Evolutionary conservation across 2,329 filamentous ascomycete genomes (phyloP).

Genomic region (Knoxdaviesia proteae): DNA sequence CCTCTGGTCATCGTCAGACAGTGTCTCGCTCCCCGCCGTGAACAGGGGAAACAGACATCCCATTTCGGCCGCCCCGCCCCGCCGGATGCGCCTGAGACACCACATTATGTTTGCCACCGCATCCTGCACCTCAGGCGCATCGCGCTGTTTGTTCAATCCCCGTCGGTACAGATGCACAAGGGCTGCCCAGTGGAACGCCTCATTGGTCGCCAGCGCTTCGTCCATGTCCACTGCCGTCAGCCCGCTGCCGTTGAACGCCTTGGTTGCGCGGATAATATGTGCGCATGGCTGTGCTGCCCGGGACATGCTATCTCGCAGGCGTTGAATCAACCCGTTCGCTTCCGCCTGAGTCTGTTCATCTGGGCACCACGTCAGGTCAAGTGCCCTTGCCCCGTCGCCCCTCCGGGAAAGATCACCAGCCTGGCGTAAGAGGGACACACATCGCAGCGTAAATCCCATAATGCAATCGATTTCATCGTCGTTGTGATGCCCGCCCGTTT

Average conservation of each 20-base stretch:
- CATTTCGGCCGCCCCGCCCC: constrained; percentile 50
- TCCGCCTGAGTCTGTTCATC: too few relatives aligned
- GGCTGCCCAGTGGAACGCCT: constrained; percentile 62
- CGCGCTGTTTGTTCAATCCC: constrained; percentile 39
- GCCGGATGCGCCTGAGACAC: constrained; percentile 38
- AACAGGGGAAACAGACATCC: constrained; percentile 67
- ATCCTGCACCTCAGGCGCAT: constrained; percentile 37
- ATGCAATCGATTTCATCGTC: constrained; percentile 61
- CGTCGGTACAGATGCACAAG: constrained; percentile 57
- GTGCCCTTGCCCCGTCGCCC: constrained; percentile 43
- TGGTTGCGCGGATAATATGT: constrained; percentile 20
- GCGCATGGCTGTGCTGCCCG: constrained; percentile 19
- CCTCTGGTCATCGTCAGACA: constrained; percentile 29
- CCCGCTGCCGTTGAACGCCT: constrained; percentile 27
- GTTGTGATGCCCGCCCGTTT: constrained; percentile 22
- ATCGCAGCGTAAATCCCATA: constrained; percentile 27
- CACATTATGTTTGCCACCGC: constrained; percentile 42
- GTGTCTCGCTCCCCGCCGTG: constrained; percentile 58
- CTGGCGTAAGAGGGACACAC: constrained; percentile 29
- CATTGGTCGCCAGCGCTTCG: constrained; percentile 43
- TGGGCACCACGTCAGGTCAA: constrained; percentile 15
- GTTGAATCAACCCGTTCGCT: too few relatives aligned
- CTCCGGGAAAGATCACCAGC: constrained; percentile 50
- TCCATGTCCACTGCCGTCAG: too few relatives aligned
- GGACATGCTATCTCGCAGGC: constrained; percentile 32